Evolutionary conservation across 2,329 filamentous ascomycete species (phyloP), one percentile per base, ranked within the genome.

Genomic region (Stagonosporopsis tanaceti): DNA sequence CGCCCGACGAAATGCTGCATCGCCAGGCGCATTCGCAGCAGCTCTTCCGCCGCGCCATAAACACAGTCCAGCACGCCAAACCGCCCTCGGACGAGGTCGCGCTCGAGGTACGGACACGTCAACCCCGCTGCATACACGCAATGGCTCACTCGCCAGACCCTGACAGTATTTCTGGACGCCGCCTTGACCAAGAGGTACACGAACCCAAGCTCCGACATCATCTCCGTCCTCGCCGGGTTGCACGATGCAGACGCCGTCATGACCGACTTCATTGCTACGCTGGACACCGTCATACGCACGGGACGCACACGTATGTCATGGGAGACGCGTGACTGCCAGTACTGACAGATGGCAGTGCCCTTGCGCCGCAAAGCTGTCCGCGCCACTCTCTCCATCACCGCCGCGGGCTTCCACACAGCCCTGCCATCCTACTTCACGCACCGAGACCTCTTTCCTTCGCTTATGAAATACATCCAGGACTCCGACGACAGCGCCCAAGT

Each of bases 351-450:
- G 4, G 6, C 65, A 93, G 90, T 90, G 70, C 85, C 90, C 37
- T 73, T 95, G 48, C 88, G 93, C 55, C 84, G 88, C 64, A 93
- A 91, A 73, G 94, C 93, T 7, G 85, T 97, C 28, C 85, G 91
- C 66, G 89, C 92, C 40, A 88, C 93, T 7, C 84, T 97, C 57
- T 89, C 93, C 14, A 88, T 97, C 53, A 91, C 92, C 6, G 92
- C 93, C 9, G 93, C 94, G n/a, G 93, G 93, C 54, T 98, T 97
- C 76, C 93, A 96, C 77, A 98, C 95, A 4, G 95, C 92, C 45
- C 83, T 99, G 22, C 84, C 97, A 52, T 96, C 93, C 1, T 99
- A 98, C 77, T 92, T 99, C 71, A 95, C 95, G 38, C 93, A 98
- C 72, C 85, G 92, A 65, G 95, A 99, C 74, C 83, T 98, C 34